phyloP scores from a whole-genome alignment of 139 green algal genomes.

The Diplosphaera chodatii region DNA sequence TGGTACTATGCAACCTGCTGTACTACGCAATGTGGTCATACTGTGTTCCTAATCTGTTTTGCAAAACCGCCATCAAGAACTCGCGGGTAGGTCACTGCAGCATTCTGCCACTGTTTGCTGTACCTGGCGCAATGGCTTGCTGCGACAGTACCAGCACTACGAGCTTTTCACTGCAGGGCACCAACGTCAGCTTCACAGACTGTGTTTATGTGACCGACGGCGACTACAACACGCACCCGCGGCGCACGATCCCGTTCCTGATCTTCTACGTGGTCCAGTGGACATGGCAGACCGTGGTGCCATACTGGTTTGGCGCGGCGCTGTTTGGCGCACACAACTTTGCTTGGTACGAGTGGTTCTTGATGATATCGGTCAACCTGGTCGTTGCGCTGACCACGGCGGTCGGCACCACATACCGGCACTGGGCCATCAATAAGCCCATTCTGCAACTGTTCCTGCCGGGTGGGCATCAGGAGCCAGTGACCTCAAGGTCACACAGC shows the following conservation, averaged over 20 bases:
- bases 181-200: neutral
- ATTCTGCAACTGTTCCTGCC: neutral
- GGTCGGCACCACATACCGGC: neutral
- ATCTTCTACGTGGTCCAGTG: neutral
- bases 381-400: neutral
- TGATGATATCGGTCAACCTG: neutral
- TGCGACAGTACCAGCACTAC: too few relatives aligned
- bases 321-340: neutral
- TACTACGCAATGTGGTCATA: neutral
- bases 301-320: neutral
- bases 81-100: neutral
- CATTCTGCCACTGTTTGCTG: too few relatives aligned
- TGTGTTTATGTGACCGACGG: neutral
- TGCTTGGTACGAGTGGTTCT: neutral
- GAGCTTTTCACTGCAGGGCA: neutral
- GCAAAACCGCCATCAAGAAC: neutral
- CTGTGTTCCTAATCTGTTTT: neutral
- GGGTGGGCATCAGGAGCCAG: too few relatives aligned
- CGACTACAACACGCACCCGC: neutral
- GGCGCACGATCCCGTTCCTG: neutral
- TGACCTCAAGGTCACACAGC: too few relatives aligned
- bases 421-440: neutral
- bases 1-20: neutral
- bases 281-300: neutral
- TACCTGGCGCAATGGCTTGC: too few relatives aligned